Percentiles rank a stretch among this genome's conserved stretches.
Evolutionary conservation across 1,139 yeast species (phyloP).

Genomic region (Lodderomyces elongisporus): DNA sequence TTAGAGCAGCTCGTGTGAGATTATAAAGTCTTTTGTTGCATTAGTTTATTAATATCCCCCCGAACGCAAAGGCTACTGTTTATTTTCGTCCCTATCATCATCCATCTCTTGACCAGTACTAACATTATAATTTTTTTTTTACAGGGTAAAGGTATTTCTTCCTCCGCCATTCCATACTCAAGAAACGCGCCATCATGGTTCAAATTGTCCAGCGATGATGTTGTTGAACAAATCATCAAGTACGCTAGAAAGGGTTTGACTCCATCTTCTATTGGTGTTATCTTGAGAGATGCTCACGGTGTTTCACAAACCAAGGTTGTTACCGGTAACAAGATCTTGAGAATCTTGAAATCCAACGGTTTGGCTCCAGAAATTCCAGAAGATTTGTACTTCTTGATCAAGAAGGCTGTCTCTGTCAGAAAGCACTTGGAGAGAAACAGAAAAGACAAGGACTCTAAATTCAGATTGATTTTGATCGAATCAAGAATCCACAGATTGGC

Average conservation of each 20-base stretch:
- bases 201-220: conserved; percentile 93
- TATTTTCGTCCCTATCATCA: no score
- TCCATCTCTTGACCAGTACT: no score
- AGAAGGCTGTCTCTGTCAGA: conserved; percentile 99
- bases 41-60: no score
- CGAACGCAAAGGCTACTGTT: no score
- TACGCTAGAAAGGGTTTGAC: conserved; percentile 99
- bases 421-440: conserved; percentile 99
- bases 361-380: conserved; percentile 99
- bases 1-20: no score
- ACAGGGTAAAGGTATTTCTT: conserved; percentile 98
- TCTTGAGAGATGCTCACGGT: conserved; percentile 99
- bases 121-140: conserved; percentile 9
- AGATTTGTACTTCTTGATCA: conserved; percentile 97
- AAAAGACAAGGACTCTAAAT: conserved; percentile 99
- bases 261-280: conserved; percentile 99
- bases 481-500: conserved; percentile 99
- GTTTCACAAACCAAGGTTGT: conserved; percentile 95
- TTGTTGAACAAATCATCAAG: conserved; percentile 97
- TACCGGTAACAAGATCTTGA: conserved; percentile 99
- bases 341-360: conserved; percentile 99
- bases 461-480: conserved; percentile 99
- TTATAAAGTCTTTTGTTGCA: no score
- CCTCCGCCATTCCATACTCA: conserved; percentile 99
- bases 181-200: conserved; percentile 99